Conservation (phyloP, 108 stramenopile genomes). For the Skeletonema costatum region DNA sequence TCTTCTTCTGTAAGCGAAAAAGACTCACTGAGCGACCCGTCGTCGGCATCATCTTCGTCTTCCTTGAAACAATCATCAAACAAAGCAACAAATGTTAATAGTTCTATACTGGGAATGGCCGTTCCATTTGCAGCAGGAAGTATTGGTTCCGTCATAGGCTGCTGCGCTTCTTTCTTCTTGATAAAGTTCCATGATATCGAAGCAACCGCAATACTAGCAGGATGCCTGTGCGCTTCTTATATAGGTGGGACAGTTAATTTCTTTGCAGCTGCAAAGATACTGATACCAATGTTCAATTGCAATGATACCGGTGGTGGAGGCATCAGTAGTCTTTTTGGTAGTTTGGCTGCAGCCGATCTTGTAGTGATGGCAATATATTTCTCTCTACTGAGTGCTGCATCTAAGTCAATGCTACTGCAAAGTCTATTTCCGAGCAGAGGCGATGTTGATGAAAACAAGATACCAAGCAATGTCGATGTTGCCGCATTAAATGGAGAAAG, state of each 20-base stretch:
- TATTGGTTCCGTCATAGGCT: slow-evolving; percentile 35
- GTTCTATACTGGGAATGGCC: slow-evolving; percentile 21
- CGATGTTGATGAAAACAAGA: not conserved
- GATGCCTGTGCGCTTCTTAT: slow-evolving; percentile 74
- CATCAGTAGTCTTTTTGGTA: slow-evolving; percentile 43
- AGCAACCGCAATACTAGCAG: slow-evolving; percentile 37
- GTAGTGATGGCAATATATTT: slow-evolving; percentile 84
- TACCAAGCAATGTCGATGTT: not conserved
- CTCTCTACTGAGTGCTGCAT: slow-evolving; percentile 49
- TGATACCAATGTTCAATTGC: slow-evolving; percentile 14
- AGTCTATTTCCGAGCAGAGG: slow-evolving; percentile 13
- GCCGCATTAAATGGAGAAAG: not conserved
- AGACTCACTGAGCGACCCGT: not conserved
- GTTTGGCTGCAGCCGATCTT: slow-evolving; percentile 78
- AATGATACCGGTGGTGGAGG: not conserved
- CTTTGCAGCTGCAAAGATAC: slow-evolving; percentile 60
- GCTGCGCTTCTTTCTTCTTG: slow-evolving; percentile 22
- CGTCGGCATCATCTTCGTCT: slow-evolving; percentile 18
- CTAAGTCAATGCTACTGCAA: slow-evolving; percentile 43
- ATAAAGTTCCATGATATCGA: not conserved
- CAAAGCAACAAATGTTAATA: not conserved
- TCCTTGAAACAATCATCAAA: not conserved
- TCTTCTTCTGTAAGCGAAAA: not conserved
- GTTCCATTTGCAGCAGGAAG: slow-evolving; percentile 28
- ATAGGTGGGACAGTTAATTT: slow-evolving; percentile 81